Evolutionary conservation across 805 yeast genomes (phyloP).

Genomic region (Zygoascus biomembranicola): DNA sequence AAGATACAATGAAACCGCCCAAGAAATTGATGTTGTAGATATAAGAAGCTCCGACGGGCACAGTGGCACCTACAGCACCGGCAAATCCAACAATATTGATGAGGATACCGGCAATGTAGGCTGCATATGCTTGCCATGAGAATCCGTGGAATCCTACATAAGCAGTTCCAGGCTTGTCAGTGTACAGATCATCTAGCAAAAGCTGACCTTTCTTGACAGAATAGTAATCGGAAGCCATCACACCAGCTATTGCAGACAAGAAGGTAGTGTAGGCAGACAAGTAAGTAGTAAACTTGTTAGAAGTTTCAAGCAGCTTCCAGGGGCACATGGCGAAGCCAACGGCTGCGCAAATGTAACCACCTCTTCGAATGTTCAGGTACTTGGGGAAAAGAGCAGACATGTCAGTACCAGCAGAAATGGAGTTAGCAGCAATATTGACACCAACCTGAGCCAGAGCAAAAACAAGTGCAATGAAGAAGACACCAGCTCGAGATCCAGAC

Average conservation of each 20-base stretch:
- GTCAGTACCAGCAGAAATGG: slow-evolving; percentile 45
- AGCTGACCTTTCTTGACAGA: slow-evolving; percentile 68
- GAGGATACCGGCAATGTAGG: slow-evolving; percentile 70
- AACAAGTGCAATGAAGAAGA: slow-evolving; percentile 60
- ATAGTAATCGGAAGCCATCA: slow-evolving; percentile 50
- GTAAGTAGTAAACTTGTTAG: slow-evolving; percentile 70
- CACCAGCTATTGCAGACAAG: slow-evolving; percentile 77
- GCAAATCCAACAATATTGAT: slow-evolving; percentile 86
- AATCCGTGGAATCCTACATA: slow-evolving; percentile 63
- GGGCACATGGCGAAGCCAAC: slow-evolving; percentile 70
- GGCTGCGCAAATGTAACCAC: slow-evolving; percentile 68
- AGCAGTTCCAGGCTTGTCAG: slow-evolving; percentile 34
- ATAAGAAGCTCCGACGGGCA: slow-evolving; percentile 69
- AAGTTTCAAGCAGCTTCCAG: slow-evolving; percentile 67
- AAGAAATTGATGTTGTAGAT: slow-evolving; percentile 70
- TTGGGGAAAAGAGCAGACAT: slow-evolving; percentile 41
- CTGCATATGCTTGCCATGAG: slow-evolving; percentile 79
- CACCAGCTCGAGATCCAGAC: slow-evolving; percentile 64
- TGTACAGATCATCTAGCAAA: slow-evolving; percentile 55
- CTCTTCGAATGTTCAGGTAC: slow-evolving; percentile 58
- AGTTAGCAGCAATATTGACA: slow-evolving; percentile 56
- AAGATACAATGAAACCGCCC: slow-evolving; percentile 60
- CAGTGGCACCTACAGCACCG: slow-evolving; percentile 66
- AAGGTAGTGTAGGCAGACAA: slow-evolving; percentile 76
- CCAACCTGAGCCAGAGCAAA: slow-evolving; percentile 74